phyloP scores from a whole-genome alignment of 2,329 filamentous ascomycete species.

The Massarina eburnea region DNA sequence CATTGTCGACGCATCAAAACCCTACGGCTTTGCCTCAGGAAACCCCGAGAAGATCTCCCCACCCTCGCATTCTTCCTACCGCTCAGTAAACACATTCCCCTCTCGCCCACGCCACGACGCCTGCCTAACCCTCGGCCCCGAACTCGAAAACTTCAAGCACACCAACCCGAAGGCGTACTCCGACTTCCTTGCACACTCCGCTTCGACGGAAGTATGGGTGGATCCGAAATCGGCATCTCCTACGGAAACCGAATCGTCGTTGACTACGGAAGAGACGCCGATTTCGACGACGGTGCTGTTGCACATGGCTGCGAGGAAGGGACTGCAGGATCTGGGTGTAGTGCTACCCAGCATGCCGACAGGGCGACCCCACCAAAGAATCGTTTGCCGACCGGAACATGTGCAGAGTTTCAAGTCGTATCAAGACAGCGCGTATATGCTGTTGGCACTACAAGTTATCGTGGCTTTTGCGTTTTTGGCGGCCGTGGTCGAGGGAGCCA shows the following conservation, averaged over 20 bases:
- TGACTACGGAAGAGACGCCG: conserved; percentile 14
- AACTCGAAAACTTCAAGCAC: conserved; percentile 28
- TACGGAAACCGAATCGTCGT: background rate
- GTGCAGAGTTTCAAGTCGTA: conserved; percentile 19
- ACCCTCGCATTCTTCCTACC: conserved; percentile 22
- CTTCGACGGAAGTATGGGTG: background rate
- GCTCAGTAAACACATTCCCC: conserved; percentile 18
- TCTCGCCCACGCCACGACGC: conserved; percentile 16
- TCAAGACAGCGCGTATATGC: conserved; percentile 24
- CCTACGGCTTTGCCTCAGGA: conserved; percentile 4
- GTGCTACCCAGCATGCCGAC: conserved; percentile 7
- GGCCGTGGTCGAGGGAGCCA: conserved; percentile 29
- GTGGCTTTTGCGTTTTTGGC: conserved; percentile 29
- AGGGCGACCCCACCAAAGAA: conserved; percentile 13
- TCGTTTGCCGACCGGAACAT: conserved; percentile 24
- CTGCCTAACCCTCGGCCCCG: conserved; percentile 25
- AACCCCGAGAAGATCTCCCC: conserved; percentile 11
- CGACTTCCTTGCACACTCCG: conserved; percentile 18
- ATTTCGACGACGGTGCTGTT: conserved; percentile 24
- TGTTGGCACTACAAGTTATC: conserved; percentile 30
- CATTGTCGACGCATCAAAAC: conserved; percentile 16
- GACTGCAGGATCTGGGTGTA: conserved; percentile 3
- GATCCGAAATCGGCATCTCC: background rate
- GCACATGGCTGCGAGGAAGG: conserved; percentile 8
- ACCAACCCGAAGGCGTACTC: conserved; percentile 29